These are phyloP conservation scores for Boletus rufocinnamomeus DNA, from an alignment of 768 basidiomycete genomes.

Conservation along the genomic window DNA sequence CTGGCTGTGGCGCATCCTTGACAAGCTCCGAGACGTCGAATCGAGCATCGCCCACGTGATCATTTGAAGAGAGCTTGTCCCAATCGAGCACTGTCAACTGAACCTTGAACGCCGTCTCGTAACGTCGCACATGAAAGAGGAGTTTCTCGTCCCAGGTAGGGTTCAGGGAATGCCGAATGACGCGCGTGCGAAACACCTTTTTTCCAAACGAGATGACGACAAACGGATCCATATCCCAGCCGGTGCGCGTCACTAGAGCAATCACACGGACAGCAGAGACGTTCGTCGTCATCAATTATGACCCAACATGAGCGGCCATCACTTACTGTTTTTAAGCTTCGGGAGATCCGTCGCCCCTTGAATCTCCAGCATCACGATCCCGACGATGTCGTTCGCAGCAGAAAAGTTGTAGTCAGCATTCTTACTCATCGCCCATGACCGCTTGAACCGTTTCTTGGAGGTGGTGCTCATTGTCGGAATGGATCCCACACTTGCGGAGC, in stretches of 20 bases:
- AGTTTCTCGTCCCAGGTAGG: constrained; percentile 96
- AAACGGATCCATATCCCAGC: constrained; percentile 98
- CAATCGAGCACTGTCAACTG: constrained; percentile 90
- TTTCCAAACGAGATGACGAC: constrained; percentile 95
- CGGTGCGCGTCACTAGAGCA: constrained; percentile 71
- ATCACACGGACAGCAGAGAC: background rate
- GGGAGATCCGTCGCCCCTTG: constrained; percentile 83
- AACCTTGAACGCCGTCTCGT: constrained; percentile 77
- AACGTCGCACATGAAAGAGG: constrained; percentile 89
- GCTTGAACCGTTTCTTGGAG: constrained; percentile 41
- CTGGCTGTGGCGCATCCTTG: constrained; percentile 64
- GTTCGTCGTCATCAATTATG: background rate
- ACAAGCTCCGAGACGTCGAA: constrained; percentile 75
- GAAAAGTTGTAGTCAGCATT: constrained; percentile 58
- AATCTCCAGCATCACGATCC: constrained; percentile 95
- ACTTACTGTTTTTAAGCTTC: constrained; percentile 81
- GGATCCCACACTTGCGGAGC: constrained; percentile 35
- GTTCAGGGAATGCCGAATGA: constrained; percentile 81
- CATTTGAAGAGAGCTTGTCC: constrained; percentile 92
- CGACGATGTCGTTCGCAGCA: constrained; percentile 79
- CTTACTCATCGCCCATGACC: constrained; percentile 41
- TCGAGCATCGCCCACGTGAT: constrained; percentile 78
- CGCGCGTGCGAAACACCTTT: constrained; percentile 93
- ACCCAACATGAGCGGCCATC: background rate
- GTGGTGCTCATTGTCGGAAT: constrained; percentile 24